phyloP scores from a whole-genome alignment of 306 rosid genomes.

The Malus asiatica region DNA sequence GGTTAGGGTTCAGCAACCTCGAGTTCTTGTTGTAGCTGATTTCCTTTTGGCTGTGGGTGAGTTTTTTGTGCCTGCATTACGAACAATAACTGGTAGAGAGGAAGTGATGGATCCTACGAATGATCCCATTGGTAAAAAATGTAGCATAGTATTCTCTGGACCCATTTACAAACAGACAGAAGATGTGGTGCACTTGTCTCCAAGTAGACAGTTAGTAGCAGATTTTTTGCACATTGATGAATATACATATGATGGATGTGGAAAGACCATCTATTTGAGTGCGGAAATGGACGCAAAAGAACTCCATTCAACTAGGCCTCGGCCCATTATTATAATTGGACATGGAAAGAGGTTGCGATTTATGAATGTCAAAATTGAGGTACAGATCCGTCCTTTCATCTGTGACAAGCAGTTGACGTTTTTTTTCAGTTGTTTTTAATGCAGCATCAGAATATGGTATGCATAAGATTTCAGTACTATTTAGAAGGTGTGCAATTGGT shows the following conservation, averaged over 20 bases:
- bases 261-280: conserved; percentile 62
- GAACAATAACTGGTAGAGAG: conserved; percentile 88
- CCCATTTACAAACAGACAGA: conserved; percentile 68
- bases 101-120: conserved; percentile 80
- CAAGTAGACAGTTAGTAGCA: conserved; percentile 72
- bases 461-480: neutral
- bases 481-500: neutral
- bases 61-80: conserved; percentile 88
- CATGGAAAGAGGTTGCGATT: conserved; percentile 80
- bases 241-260: conserved; percentile 89
- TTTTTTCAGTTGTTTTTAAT: neutral
- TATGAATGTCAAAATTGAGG: conserved; percentile 88
- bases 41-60: conserved; percentile 93
- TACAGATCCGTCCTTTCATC: conserved; percentile 25
- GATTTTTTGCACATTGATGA: conserved; percentile 68
- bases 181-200: conserved; percentile 75
- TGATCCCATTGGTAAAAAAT: conserved; percentile 65
- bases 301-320: conserved; percentile 36
- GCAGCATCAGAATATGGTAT: neutral
- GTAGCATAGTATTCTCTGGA: conserved; percentile 54
- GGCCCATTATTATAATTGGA: conserved; percentile 82
- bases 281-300: conserved; percentile 62
- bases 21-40: conserved; percentile 96
- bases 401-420: neutral
- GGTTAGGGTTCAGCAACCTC: conserved; percentile 88